Percentiles rank a stretch among this genome's conserved stretches.
phyloP scores from a whole-genome alignment of 768 basidiomycete species.

The Amanita polypyramis region DNA sequence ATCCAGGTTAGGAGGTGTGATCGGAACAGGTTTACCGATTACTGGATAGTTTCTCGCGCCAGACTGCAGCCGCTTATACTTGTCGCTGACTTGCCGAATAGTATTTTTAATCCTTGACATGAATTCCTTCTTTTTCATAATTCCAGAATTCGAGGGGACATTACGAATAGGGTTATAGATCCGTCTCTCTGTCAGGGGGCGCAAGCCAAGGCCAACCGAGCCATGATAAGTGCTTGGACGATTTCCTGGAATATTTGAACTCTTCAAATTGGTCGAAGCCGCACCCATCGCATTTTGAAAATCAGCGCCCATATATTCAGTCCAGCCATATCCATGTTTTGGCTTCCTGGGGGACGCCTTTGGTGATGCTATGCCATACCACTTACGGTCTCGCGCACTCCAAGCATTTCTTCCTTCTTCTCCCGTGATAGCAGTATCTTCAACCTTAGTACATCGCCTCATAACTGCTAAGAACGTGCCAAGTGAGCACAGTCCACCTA shows the following conservation, averaged over 20 bases:
- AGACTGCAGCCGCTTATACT: conserved; percentile 29
- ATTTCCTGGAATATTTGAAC: conserved; percentile 7
- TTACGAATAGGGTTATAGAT: conserved; percentile 13
- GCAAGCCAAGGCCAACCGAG: conserved; percentile 36
- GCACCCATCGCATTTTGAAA: neutral
- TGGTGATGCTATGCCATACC: conserved; percentile 42
- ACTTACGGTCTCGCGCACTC: conserved; percentile 56
- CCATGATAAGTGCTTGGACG: conserved; percentile 16
- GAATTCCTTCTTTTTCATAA: conserved; percentile 67
- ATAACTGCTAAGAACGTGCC: conserved; percentile 44
- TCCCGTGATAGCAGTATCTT: conserved; percentile 50
- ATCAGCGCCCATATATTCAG: conserved; percentile 8
- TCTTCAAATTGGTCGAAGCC: neutral
- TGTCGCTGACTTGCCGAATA: conserved; percentile 60
- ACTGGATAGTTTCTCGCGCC: conserved; percentile 29
- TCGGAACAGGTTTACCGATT: conserved; percentile 49
- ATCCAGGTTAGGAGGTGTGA: conserved; percentile 15
- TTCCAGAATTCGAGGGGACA: conserved; percentile 31
- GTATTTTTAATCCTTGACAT: conserved; percentile 51
- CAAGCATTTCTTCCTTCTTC: conserved; percentile 48
- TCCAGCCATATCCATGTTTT: conserved; percentile 11
- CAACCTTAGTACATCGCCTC: conserved; percentile 43
- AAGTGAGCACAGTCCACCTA: conserved; percentile 49
- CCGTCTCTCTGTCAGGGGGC: conserved; percentile 37
- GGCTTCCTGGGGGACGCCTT: conserved; percentile 19